Base-by-base conservation (phyloP, 805 yeast genomes). In the Candida andamanensis region DNA sequence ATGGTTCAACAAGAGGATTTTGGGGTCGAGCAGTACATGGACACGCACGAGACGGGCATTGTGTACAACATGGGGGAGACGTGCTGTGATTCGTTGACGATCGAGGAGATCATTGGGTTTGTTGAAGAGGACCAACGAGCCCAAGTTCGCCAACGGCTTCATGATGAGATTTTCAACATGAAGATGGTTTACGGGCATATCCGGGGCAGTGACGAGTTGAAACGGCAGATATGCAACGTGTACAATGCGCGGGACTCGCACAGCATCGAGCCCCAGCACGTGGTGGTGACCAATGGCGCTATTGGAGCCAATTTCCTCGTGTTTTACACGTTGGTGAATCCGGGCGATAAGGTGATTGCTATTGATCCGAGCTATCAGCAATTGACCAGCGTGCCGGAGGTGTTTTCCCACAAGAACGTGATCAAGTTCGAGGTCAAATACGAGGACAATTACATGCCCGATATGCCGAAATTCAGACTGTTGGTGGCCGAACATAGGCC, bases 11-110 rank as follows among this genome's bases (percentile, higher is more conserved):
- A 67, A 46, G 68, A 57, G 30, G 59, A 56, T 21, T 74, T 74
- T 47, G 62, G 50, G 11, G 70, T 74, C n/a, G 78, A 74, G 48
- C 69, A 67, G 44, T 74, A 66, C 51, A 72, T 74, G 77, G 76
- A 72, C 46, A 45, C 49, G 26, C 60, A 69, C 54, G 78, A 74
- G 44, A 52, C 55, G 6, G 42, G 37, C 18, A 57, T 65, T 22
- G 40, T 41, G 9, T 52, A 47, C 49, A 74, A 73, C 42, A 45
- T 72, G 43, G 78, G 72, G 11, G 78, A 74, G 45, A 69, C 78
- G 1, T 74, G 80, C 43, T 65, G 69, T 39, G 57, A 60, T 36
- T 67, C 77, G 2, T 30, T 74, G 25, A 50, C 67, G 8, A 39
- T 74, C 20, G 39, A 50, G 12, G 69, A 72, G 17, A 37, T 73